Percentiles rank a stretch among this genome's conserved stretches.
These are phyloP conservation scores for Tylopilus intermedius DNA, from an alignment of 768 basidiomycete species.

Conservation along the genomic window DNA sequence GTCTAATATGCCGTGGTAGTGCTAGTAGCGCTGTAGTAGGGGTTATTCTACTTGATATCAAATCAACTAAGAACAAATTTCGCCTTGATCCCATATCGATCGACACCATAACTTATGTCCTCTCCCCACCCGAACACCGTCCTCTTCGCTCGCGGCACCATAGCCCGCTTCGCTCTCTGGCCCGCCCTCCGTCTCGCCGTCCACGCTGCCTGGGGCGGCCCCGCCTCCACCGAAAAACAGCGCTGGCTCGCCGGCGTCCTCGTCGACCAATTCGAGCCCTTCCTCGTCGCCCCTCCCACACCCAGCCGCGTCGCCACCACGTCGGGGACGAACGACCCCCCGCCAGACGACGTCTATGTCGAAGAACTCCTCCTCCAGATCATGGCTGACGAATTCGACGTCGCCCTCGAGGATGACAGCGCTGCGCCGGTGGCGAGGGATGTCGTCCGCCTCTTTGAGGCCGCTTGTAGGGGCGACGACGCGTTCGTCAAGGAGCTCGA, in stretches of 20 bases:
- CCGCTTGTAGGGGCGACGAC: conserved; percentile 40
- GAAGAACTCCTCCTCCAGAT: conserved; percentile 79
- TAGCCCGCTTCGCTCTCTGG: conserved; percentile 82
- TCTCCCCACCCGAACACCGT: conserved; percentile 44
- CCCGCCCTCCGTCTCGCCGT: conserved; percentile 83
- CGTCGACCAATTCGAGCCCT: conserved; percentile 72
- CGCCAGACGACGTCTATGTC: conserved; percentile 68
- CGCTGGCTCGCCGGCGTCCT: conserved; percentile 81
- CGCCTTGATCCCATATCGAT: background rate
- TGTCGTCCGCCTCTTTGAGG: conserved; percentile 64
- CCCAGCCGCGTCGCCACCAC: background rate
- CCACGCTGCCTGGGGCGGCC: conserved; percentile 82
- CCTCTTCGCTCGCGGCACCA: conserved; percentile 81
- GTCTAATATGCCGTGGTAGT: no score
- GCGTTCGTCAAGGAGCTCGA: conserved; percentile 59
- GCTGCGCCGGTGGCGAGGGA: conserved; percentile 69
- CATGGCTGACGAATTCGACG: conserved; percentile 85
- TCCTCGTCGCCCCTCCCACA: conserved; percentile 30
- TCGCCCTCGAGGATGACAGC: conserved; percentile 79
- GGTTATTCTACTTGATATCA: background rate
- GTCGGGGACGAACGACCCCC: background rate
- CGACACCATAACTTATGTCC: conserved; percentile 3
- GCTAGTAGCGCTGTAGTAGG: no score
- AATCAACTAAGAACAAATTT: background rate
- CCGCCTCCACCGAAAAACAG: conserved; percentile 63